phyloP scores from a whole-genome alignment of 2,329 filamentous ascomycete species.

The Colletotrichum sp. region DNA sequence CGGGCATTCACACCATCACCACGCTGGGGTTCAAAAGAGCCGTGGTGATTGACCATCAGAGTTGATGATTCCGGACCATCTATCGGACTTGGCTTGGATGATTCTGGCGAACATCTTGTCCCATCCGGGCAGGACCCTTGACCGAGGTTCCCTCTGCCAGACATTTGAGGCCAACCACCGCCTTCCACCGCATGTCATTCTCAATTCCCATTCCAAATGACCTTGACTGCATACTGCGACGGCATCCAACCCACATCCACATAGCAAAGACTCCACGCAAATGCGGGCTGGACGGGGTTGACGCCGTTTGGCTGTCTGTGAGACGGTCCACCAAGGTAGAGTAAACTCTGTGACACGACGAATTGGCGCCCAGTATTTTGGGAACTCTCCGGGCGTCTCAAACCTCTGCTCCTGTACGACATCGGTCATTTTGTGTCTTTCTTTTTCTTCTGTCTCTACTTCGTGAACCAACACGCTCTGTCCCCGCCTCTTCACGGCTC shows the following conservation, averaged over 20 bases:
- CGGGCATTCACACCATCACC: background rate
- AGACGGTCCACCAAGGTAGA: background rate
- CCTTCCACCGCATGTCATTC: background rate
- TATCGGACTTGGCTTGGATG: background rate
- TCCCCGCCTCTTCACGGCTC: background rate
- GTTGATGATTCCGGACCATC: background rate
- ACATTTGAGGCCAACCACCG: background rate
- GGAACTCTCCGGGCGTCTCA: background rate
- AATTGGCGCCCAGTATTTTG: background rate
- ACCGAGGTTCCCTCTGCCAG: background rate
- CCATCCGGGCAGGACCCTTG: background rate
- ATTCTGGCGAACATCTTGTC: background rate
- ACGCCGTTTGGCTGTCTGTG: background rate
- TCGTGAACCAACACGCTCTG: background rate
- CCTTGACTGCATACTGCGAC: background rate
- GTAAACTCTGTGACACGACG: background rate
- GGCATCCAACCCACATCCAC: background rate
- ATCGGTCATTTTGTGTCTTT: background rate
- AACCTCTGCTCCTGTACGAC: background rate
- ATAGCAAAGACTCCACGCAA: background rate
- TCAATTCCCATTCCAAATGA: background rate
- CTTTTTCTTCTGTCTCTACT: background rate
- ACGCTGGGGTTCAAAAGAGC: background rate
- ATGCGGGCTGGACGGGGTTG: background rate
- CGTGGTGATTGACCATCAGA: background rate